phyloP scores from a whole-genome alignment of 768 basidiomycete species.

The Plicaturopsis crispa region DNA sequence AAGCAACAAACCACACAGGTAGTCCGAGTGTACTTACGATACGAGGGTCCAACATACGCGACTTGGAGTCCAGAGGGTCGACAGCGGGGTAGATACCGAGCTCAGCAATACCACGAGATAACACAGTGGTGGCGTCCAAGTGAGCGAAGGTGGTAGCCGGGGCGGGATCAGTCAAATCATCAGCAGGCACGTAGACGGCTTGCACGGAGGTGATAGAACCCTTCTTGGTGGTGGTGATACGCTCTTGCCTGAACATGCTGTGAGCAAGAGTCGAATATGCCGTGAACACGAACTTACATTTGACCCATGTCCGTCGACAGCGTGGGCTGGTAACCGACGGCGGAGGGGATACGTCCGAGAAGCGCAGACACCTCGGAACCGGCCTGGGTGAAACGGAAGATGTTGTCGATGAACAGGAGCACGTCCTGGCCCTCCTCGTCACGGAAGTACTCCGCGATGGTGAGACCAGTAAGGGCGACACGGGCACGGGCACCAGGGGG shows the following conservation, averaged over 20 bases:
- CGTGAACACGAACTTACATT: slow-evolving; percentile 58
- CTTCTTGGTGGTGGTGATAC: slow-evolving; percentile 99
- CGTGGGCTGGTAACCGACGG: slow-evolving; percentile 99
- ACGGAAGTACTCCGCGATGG: slow-evolving; percentile 99
- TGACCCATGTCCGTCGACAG: slow-evolving; percentile 99
- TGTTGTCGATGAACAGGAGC: slow-evolving; percentile 99
- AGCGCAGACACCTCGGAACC: slow-evolving; percentile 99
- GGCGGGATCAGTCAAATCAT: slow-evolving; percentile 99
- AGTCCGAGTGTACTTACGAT: slow-evolving; percentile 73
- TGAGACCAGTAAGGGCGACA: slow-evolving; percentile 98
- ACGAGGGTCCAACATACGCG: slow-evolving; percentile 99
- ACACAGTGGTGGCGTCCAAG: slow-evolving; percentile 99
- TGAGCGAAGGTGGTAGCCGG: slow-evolving; percentile 99
- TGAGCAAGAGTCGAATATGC: slow-evolving; percentile 5
- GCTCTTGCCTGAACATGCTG: slow-evolving; percentile 73
- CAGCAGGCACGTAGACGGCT: slow-evolving; percentile 99
- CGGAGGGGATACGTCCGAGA: slow-evolving; percentile 99
- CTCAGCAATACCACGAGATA: slow-evolving; percentile 98
- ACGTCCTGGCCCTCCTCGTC: slow-evolving; percentile 99
- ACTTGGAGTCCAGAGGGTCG: slow-evolving; percentile 98
- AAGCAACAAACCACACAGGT: neutral
- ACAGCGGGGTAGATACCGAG: slow-evolving; percentile 99
- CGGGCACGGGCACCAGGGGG: slow-evolving; percentile 99
- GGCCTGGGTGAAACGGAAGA: slow-evolving; percentile 99
- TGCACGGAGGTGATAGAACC: slow-evolving; percentile 99